These are phyloP conservation scores for Aphanomyces euteiches DNA, from an alignment of 352 stramenopile species.

Conservation along the genomic window DNA sequence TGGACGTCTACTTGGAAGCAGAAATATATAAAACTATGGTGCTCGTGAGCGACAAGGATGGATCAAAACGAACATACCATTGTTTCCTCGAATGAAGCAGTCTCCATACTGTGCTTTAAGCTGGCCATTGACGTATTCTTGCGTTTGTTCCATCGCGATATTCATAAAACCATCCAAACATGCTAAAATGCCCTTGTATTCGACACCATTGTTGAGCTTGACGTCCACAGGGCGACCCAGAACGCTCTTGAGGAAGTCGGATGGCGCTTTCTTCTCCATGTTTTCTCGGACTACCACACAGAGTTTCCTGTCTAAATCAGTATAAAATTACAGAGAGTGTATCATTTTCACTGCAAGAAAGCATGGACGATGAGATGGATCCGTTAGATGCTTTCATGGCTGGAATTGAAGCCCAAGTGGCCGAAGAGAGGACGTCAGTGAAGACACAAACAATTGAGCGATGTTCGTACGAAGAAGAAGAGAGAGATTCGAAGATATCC, in stretches of 20 bases:
- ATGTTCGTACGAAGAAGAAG: constrained; percentile 29
- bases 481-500: constrained; percentile 5
- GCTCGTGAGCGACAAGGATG: constrained; percentile 11
- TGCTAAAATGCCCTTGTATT: constrained; percentile 97
- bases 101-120: constrained; percentile 99
- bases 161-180: constrained; percentile 99
- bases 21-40: constrained; percentile 78
- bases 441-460: constrained; percentile 7
- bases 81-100: constrained; percentile 99
- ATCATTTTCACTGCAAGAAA: neutral
- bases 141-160: constrained; percentile 99
- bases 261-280: constrained; percentile 80
- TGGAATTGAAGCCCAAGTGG: constrained; percentile 74
- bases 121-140: constrained; percentile 99
- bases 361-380: constrained; percentile 58
- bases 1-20: constrained; percentile 60
- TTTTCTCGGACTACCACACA: constrained; percentile 15
- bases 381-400: constrained; percentile 83
- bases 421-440: constrained; percentile 35
- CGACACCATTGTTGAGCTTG: constrained; percentile 98
- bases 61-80: constrained; percentile 66
- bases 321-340: constrained; percentile 24
- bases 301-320: constrained; percentile 25
- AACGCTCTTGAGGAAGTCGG: constrained; percentile 90
- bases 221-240: constrained; percentile 96